Evolutionary conservation across 257 asterid genomes (phyloP).

Genomic region (Ocimum tenuiflorum): DNA sequence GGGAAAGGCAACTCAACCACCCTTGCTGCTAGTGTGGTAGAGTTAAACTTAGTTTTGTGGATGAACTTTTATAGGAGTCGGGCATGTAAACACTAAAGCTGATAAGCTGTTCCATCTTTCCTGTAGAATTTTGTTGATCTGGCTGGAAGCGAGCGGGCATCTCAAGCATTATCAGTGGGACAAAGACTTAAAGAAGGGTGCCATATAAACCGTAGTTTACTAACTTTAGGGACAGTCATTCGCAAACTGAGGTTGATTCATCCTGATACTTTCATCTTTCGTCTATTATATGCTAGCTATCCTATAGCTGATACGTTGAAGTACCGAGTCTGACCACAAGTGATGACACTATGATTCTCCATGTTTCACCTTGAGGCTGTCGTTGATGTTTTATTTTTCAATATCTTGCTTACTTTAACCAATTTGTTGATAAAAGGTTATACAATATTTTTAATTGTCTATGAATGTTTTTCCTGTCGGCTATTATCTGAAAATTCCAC

Average conservation of each 20-base stretch:
- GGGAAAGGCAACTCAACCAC: conserved; percentile 96
- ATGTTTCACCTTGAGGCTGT: neutral
- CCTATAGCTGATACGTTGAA: neutral
- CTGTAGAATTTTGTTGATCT: conserved; percentile 96
- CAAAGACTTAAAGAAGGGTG: conserved; percentile 98
- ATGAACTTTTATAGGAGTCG: conserved; percentile 11
- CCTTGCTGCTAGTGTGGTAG: conserved; percentile 98
- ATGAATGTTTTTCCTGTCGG: neutral
- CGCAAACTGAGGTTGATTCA: conserved; percentile 81
- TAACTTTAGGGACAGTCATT: conserved; percentile 84
- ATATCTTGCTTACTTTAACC: neutral
- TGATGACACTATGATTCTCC: neutral
- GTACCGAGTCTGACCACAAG: too few relatives aligned
- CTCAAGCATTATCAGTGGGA: conserved; percentile 91
- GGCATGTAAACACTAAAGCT: conserved; percentile 10
- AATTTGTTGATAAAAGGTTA: neutral
- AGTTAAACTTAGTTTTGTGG: conserved; percentile 16
- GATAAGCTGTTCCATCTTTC: conserved; percentile 15
- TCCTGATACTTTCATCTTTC: neutral
- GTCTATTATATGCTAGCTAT: neutral
- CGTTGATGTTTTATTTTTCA: neutral
- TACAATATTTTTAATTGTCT: neutral
- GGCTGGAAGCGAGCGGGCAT: conserved; percentile 99
- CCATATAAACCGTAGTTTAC: conserved; percentile 96
- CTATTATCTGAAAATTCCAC: neutral